Conservation (phyloP, 2,329 filamentous ascomycete genomes). For the Calonectria pauciramosa region DNA sequence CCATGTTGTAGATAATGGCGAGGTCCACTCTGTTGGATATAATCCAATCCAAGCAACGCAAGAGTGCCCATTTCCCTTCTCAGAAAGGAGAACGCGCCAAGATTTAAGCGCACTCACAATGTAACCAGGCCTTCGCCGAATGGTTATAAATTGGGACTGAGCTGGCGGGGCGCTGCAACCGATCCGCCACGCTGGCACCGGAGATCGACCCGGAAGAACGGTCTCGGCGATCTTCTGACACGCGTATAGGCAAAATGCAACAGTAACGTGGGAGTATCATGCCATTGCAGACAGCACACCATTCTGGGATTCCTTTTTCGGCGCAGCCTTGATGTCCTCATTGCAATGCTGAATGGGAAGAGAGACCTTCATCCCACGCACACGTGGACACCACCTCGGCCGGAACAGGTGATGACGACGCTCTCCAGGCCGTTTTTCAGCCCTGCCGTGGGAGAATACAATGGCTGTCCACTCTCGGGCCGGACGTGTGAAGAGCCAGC, state of each 20-base stretch:
- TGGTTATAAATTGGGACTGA: not conserved
- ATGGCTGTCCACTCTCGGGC: not conserved
- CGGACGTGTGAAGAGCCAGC: not conserved
- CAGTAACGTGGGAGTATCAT: not conserved
- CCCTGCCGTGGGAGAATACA: not conserved
- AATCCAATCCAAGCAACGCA: not conserved
- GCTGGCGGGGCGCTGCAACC: not conserved
- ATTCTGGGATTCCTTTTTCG: not conserved
- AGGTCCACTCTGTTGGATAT: not conserved
- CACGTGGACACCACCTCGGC: not conserved
- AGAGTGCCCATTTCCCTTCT: not conserved
- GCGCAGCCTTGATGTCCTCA: not conserved
- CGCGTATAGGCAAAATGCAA: not conserved
- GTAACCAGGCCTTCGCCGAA: not conserved
- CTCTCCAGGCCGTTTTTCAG: not conserved
- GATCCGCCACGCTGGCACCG: constrained; percentile 3
- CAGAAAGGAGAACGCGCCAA: not conserved
- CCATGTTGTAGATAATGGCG: not conserved
- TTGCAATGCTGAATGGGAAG: not conserved
- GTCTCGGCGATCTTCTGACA: constrained; percentile 3
- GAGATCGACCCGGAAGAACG: constrained; percentile 8
- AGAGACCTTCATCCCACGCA: not conserved
- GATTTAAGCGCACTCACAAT: not conserved
- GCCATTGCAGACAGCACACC: not conserved
- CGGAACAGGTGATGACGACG: not conserved